Percentiles rank a stretch among this genome's conserved stretches.
These are phyloP conservation scores for Pseudogymnoascus sp. DNA, from an alignment of 2,329 filamentous ascomycete genomes.

Conservation along the genomic window DNA sequence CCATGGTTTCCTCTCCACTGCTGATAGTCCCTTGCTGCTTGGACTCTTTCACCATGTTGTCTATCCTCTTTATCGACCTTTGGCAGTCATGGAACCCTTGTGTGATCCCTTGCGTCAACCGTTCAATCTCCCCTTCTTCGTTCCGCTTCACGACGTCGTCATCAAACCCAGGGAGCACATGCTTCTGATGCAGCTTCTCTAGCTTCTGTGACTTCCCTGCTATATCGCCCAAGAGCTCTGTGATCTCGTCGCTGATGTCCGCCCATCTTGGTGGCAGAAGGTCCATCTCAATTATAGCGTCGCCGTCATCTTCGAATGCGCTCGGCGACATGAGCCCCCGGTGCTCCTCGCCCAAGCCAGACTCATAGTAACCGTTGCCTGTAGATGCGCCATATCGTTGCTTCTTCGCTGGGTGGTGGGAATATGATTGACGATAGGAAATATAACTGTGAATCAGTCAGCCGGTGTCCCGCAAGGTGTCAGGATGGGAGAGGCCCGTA, in stretches of 20 bases:
- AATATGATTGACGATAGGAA: conserved; percentile 97
- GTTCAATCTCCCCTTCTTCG: conserved; percentile 87
- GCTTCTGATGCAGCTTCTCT: conserved; percentile 92
- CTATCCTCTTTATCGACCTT: conserved; percentile 77
- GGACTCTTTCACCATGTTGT: conserved; percentile 77
- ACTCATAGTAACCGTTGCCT: conserved; percentile 53
- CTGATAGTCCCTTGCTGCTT: conserved; percentile 65
- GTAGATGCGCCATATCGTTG: conserved; percentile 49
- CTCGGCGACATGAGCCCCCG: conserved; percentile 78
- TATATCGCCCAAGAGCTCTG: conserved; percentile 72
- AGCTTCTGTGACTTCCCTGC: conserved; percentile 75
- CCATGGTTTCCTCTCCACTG: conserved; percentile 88
- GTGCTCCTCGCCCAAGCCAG: conserved; percentile 55
- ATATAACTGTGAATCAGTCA: conserved; percentile 63
- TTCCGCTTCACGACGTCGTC: conserved; percentile 82
- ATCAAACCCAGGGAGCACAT: conserved; percentile 92
- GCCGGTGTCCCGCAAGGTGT: conserved; percentile 21
- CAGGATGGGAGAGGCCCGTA: conserved; percentile 40
- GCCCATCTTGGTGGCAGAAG: conserved; percentile 91
- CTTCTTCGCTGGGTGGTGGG: conserved; percentile 87
- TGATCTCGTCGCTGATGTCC: conserved; percentile 89
- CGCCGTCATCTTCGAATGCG: conserved; percentile 77
- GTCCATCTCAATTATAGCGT: conserved; percentile 98
- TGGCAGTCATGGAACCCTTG: conserved; percentile 85
- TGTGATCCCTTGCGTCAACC: conserved; percentile 83